Percentiles rank a stretch among this genome's conserved stretches.
Evolutionary conservation across 495 filamentous ascomycete species (phyloP).

Genomic region (Xylaria scruposa): DNA sequence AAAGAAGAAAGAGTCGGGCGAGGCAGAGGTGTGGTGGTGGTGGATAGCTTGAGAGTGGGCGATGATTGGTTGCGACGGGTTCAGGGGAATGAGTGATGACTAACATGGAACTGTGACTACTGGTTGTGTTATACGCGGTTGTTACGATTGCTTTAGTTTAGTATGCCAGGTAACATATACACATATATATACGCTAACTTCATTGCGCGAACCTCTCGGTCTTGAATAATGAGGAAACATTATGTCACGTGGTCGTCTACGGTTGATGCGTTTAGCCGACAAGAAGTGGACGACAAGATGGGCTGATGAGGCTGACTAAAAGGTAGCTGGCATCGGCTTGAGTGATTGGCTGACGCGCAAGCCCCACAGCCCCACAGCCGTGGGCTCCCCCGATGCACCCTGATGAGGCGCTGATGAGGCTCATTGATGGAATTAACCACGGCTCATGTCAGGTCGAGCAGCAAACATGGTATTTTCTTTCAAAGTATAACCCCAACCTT

Average conservation of each 20-base stretch:
- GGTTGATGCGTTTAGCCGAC: not conserved
- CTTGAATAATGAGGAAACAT: not conserved
- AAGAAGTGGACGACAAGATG: not conserved
- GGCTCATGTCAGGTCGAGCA: not conserved
- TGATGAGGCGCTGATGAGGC: not conserved
- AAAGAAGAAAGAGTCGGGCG: constrained; percentile 79
- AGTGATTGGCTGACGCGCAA: not conserved
- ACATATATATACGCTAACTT: not conserved
- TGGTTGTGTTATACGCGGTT: not conserved
- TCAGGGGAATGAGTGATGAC: constrained; percentile 68
- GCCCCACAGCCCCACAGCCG: not conserved
- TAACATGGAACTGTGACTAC: not conserved
- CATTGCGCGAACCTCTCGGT: not conserved
- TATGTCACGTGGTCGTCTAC: not conserved
- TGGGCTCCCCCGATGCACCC: not conserved
- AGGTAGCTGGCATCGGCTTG: not conserved
- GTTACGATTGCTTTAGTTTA: not conserved
- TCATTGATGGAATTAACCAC: constrained; percentile 9
- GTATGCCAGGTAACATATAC: constrained; percentile 11
- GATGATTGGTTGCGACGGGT: constrained; percentile 86
- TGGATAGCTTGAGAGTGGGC: constrained; percentile 75
- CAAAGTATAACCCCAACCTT: not conserved
- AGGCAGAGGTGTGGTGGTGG: constrained; percentile 84
- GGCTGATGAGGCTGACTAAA: constrained; percentile 11
- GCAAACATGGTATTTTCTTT: not conserved